Evolutionary conservation across 2,329 filamentous ascomycete genomes (phyloP), one percentile per base, ranked within the genome.

Genomic region (Pseudocercospora vitis): DNA sequence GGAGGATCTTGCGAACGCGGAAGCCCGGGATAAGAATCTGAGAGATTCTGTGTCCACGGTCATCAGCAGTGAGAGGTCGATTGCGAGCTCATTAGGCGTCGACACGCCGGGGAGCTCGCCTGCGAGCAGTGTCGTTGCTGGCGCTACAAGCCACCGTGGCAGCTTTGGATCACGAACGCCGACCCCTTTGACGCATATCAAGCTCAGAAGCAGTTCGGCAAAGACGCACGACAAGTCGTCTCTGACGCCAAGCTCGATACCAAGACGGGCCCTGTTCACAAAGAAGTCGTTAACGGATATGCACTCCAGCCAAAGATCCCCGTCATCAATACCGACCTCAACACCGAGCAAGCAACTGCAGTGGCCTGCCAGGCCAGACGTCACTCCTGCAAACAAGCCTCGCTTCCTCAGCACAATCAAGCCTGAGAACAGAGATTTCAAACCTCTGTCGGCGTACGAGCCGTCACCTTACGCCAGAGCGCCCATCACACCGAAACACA

Each of bases 31-130:
- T 48, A 88, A 91, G 66, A 88, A 92, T 63, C 78, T 96, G 45
- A 83, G 92, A 42, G 92, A 97, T 70, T 96, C 92, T 0, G 87
- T 97, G 52, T 96, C 91, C 0, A 96, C 89, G 63, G 89, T 96
- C 71, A 78, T 95, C 3, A 95, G 89, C 1, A 88, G 88, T 61
- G 90, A 95, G 66, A 81, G 83, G 48, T 91, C 88, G 1, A 81
- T 85, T 2, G 74, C 82, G 7, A 85, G 80, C 57, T 92, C 88
- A 64, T 81, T 82, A 42, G 53, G 53, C 73, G 51, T 84, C 40
- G 89, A 76, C 47, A 82, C 81, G 1, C 80, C 81, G 2, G 76
- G 76, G 48, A 82, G 76, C 62, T 88, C 85, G 3, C 85, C 86
- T 21, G 83, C 85, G 21, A 87, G 84, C 12, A 87, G 84, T 16